Evolutionary conservation across 78 protist genomes (phyloP), one percentile per base, ranked within the genome.

Genomic region (Dictyostelium intermedium): DNA sequence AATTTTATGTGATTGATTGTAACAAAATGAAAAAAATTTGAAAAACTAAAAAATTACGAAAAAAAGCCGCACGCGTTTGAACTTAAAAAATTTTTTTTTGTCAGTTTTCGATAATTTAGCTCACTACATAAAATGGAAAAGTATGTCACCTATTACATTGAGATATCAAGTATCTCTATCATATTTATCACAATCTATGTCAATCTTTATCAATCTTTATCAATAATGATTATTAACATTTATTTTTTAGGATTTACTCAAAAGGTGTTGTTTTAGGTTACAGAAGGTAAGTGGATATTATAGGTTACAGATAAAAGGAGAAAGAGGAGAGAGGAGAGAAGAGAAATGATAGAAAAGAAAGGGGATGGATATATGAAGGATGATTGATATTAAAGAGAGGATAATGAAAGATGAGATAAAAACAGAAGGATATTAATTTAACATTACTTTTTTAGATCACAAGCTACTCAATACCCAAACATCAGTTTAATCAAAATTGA

Each of bases 401-500:
- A 18, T 2, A 50, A 14, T n/a, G n/a, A 30, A 18, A 78, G 16
- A 23, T 56, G 37, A n/a, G 18, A 47, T 1, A 18, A 27, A n/a
- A 4, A 11, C 30, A 60, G 14, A n/a, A 7, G 10, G 66, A 76
- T 41, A 27, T 41, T 37, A 77, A 43, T 34, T 85, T 4, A 41
- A 56, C 4, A 1, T 20, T 56, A 20, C 6, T 20, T 20, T 56
- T 20, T 56, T 63, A 82, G 98, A 76, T 76, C 93, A 74, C 86
- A 83, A 95, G 95, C 76, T 69, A 91, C 91, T 91, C 99, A 98
- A 95, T 53, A 92, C 91, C 63, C 92, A 84, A 35, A 97, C 97
- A 93, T 97, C 53, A 91, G 98, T 78, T 92, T 98, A 84, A 14
- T 98, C 95, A 97, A 93, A 92, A 82, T 98, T 78, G 98, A 98